phyloP scores from a whole-genome alignment of 202 grass and related monocot genomes.

The Panicum hallii region DNA sequence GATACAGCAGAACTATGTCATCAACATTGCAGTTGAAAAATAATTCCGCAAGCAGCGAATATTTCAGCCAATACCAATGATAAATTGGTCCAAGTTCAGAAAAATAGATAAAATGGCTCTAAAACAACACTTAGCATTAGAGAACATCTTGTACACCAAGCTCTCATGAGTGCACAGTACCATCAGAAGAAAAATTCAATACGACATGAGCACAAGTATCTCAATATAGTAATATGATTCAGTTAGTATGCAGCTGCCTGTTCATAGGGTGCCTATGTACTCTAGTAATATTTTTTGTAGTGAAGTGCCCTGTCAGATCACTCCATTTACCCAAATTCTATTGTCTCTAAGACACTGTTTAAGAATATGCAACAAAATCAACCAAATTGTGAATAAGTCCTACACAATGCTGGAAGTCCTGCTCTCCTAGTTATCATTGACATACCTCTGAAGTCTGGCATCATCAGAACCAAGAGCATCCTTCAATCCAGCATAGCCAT shows the following conservation, averaged over 20 bases:
- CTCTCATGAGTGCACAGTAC: not conserved
- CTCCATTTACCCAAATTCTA: not conserved
- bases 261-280: not conserved
- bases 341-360: not conserved
- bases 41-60: not conserved
- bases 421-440: not conserved
- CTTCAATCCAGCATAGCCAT: conserved; percentile 83
- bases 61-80: not conserved
- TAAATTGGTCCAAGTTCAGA: not conserved
- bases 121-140: not conserved
- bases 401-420: not conserved
- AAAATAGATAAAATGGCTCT: not conserved
- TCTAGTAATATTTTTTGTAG: not conserved
- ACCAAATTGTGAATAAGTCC: not conserved
- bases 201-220: not conserved
- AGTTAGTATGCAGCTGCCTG: not conserved
- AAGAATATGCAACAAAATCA: not conserved
- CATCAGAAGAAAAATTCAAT: not conserved
- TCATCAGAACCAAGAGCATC: conserved; percentile 86
- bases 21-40: not conserved
- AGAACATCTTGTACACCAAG: not conserved
- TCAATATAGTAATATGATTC: not conserved
- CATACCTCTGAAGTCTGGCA: conserved; percentile 85
- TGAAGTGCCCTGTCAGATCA: not conserved
- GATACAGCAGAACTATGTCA: not conserved